Percentiles rank a stretch among this genome's conserved stretches.
These are phyloP conservation scores for Phytophthora ohioensis DNA, from an alignment of 352 stramenopile species.

Conservation along the genomic window DNA sequence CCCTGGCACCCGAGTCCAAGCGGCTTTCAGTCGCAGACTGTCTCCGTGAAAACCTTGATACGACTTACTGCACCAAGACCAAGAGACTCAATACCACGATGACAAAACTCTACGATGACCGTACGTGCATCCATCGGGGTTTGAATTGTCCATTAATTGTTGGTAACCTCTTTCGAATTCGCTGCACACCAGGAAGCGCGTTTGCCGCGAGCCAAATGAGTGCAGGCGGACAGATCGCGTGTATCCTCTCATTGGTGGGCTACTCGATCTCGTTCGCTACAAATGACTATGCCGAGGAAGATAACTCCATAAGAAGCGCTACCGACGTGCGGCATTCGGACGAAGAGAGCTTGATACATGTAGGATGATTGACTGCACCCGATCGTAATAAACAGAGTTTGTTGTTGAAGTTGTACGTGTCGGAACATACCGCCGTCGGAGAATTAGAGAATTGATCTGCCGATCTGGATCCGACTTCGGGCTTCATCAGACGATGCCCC, in stretches of 20 bases:
- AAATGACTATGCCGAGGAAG: constrained; percentile 55
- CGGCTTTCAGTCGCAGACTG: constrained; percentile 60
- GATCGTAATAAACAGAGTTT: too few relatives aligned
- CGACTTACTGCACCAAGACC: constrained; percentile 66
- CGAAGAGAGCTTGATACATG: constrained; percentile 9
- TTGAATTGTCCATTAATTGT: not conserved
- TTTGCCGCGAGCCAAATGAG: constrained; percentile 67
- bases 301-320: constrained; percentile 1
- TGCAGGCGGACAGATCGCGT: constrained; percentile 64
- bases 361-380: not conserved
- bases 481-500: not conserved
- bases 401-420: constrained; percentile 29
- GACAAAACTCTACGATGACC: constrained; percentile 79
- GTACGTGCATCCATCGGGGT: constrained; percentile 30
- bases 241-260: constrained; percentile 76
- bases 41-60: constrained; percentile 56
- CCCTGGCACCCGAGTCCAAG: constrained; percentile 31
- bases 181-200: constrained; percentile 44
- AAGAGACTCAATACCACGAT: constrained; percentile 64
- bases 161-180: not conserved
- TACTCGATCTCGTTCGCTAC: constrained; percentile 77
- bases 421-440: constrained; percentile 23
- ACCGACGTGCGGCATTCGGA: not conserved
- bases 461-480: constrained; percentile 1
- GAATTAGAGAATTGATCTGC: constrained; percentile 3